These are phyloP conservation scores for Gossypium herbaceum DNA, from an alignment of 345 rosid genomes.

Conservation along the genomic window DNA sequence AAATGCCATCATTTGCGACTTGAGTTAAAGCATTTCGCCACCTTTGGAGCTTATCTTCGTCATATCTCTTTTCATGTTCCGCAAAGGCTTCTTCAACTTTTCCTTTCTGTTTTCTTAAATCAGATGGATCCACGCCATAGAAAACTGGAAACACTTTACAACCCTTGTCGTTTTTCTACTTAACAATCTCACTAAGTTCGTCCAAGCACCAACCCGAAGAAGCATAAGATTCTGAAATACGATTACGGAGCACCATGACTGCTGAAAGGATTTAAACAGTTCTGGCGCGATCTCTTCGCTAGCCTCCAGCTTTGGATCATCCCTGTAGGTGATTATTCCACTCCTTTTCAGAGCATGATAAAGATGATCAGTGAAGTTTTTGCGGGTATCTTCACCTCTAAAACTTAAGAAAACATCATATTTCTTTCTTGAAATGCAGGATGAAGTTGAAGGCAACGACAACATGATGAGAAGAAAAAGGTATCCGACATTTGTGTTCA, in stretches of 20 bases:
- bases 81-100: slow-evolving; percentile 13
- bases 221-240: not conserved
- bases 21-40: slow-evolving; percentile 15
- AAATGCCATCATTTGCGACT: slow-evolving; percentile 15
- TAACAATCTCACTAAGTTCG: not conserved
- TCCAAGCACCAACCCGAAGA: slow-evolving; percentile 10
- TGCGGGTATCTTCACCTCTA: not conserved
- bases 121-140: slow-evolving; percentile 18
- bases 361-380: slow-evolving; percentile 1
- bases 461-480: not conserved
- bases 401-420: slow-evolving; percentile 14
- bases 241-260: slow-evolving; percentile 3
- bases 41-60: not conserved
- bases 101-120: slow-evolving; percentile 13
- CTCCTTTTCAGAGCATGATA: not conserved
- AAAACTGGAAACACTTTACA: slow-evolving; percentile 27
- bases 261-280: not conserved
- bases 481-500: not conserved
- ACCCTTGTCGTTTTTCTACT: slow-evolving; percentile 4
- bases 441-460: not conserved
- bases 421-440: not conserved
- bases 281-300: slow-evolving; percentile 2
- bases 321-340: not conserved
- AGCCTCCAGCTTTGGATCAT: not conserved
- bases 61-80: not conserved